Evolutionary conservation across 208 protist species (phyloP).

Genomic region (Crithidia bombi): DNA sequence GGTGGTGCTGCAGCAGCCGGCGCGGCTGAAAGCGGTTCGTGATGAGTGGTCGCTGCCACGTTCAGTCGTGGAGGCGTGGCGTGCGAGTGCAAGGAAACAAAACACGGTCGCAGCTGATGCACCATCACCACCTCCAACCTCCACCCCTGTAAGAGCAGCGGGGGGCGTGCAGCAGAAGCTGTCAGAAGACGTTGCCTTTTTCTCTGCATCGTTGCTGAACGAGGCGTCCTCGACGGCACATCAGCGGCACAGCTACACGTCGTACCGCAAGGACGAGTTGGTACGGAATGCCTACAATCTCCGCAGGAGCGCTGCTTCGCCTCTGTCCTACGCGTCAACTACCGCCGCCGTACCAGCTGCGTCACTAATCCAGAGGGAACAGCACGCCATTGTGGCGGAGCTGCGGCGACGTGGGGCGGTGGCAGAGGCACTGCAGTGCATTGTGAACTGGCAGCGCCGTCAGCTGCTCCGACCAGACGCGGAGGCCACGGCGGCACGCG

Average conservation of each 20-base stretch:
- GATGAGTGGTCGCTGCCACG: slow-evolving; percentile 36
- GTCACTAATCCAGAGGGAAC: slow-evolving; percentile 6
- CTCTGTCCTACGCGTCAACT: neutral
- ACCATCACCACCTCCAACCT: neutral
- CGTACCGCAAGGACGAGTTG: slow-evolving; percentile 19
- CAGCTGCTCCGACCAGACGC: slow-evolving; percentile 24
- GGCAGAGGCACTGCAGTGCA: slow-evolving; percentile 55
- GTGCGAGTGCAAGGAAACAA: neutral
- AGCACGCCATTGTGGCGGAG: slow-evolving; percentile 32
- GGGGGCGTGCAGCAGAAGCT: too few species aligned
- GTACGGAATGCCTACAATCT: slow-evolving; percentile 29
- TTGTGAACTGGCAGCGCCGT: slow-evolving; percentile 71
- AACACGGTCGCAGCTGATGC: neutral
- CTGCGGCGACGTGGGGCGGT: slow-evolving; percentile 33
- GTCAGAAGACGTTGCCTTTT: too few species aligned
- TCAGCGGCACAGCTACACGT: slow-evolving; percentile 2
- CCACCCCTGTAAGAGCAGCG: too few species aligned
- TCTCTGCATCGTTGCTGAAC: neutral
- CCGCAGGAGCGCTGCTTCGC: neutral
- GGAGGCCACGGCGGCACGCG: neutral
- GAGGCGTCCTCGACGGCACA: neutral
- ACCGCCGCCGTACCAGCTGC: neutral
- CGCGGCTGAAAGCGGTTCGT: slow-evolving; percentile 20
- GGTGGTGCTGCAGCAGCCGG: neutral
- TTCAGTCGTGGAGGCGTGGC: slow-evolving; percentile 13